Percentiles rank a stretch among this genome's conserved stretches.
Conservation (phyloP, 2,329 filamentous ascomycete species). For the Pseudogymnoascus sp. region DNA sequence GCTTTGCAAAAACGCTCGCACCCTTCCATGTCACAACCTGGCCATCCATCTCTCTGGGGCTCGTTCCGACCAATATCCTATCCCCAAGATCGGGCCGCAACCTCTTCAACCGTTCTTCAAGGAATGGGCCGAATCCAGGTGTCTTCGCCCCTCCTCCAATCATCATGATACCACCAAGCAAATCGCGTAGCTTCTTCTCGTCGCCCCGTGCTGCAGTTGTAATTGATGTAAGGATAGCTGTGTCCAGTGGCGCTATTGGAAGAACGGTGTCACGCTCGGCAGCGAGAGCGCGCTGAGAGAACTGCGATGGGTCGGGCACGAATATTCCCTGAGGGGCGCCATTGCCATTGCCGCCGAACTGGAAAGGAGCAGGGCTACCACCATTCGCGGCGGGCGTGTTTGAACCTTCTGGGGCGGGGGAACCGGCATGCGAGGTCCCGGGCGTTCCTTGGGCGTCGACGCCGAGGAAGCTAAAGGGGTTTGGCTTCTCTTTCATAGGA, state of each 20-base stretch:
- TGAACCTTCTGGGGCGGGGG: conserved; percentile 71
- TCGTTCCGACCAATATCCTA: conserved; percentile 55
- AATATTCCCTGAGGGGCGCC: conserved; percentile 35
- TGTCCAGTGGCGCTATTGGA: conserved; percentile 75
- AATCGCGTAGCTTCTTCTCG: conserved; percentile 86
- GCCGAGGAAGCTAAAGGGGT: conserved; percentile 61
- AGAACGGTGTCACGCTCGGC: conserved; percentile 71
- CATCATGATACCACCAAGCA: conserved; percentile 83
- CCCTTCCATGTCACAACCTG: conserved; percentile 99
- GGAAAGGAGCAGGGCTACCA: conserved; percentile 23
- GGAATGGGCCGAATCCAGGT: conserved; percentile 67
- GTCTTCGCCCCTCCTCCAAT: conserved; percentile 79
- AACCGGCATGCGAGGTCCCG: conserved; percentile 69
- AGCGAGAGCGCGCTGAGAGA: conserved; percentile 41
- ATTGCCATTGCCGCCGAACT: conserved; percentile 18
- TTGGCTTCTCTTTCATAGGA: conserved; percentile 54
- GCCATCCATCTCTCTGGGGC: conserved; percentile 87
- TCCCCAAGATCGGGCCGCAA: conserved; percentile 53
- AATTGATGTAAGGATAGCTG: conserved; percentile 83
- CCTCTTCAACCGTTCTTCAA: conserved; percentile 73
- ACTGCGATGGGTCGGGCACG: conserved; percentile 34
- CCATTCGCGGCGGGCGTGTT: conserved; percentile 52
- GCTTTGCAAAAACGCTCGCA: conserved; percentile 87
- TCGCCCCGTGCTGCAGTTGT: conserved; percentile 79
- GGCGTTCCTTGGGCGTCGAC: conserved; percentile 64